Evolutionary conservation across 495 filamentous ascomycete species (phyloP).

Genomic region (Penicillium coffeae): DNA sequence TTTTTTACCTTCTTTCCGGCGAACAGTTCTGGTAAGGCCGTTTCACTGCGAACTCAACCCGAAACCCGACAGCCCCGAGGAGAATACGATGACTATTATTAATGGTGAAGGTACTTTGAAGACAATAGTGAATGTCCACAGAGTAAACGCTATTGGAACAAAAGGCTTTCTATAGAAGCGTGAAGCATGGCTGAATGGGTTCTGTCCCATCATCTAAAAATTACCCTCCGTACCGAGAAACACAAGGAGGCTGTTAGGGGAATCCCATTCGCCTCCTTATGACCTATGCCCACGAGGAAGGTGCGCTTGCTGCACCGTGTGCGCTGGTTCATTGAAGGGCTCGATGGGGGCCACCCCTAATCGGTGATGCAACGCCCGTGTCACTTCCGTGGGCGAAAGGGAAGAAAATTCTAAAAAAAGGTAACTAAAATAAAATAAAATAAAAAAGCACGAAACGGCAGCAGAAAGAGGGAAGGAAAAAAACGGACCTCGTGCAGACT

Average conservation of each 20-base stretch:
- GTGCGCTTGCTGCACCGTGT: background rate
- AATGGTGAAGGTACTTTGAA: too few species aligned
- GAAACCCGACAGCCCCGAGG: conserved; percentile 3
- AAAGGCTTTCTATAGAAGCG: too few species aligned
- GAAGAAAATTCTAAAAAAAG: conserved; percentile 22
- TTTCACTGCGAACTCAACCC: conserved; percentile 9
- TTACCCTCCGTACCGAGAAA: background rate
- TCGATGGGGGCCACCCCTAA: conserved; percentile 6
- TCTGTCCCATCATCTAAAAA: too few species aligned
- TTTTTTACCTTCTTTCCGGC: background rate
- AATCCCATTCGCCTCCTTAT: background rate
- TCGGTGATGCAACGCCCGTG: conserved; percentile 28
- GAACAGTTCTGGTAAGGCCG: background rate
- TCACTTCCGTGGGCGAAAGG: conserved; percentile 16
- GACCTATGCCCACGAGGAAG: background rate
- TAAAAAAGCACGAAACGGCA: too few species aligned
- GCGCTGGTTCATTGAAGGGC: background rate
- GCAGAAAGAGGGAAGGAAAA: too few species aligned
- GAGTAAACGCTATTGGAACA: too few species aligned
- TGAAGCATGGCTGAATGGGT: too few species aligned
- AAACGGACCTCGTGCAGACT: conserved; percentile 21
- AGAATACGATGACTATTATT: too few species aligned
- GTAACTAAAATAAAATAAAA: conserved; percentile 5
- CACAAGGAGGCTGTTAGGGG: background rate
- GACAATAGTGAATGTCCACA: too few species aligned